These are phyloP conservation scores for Mycena galericulata DNA, from an alignment of 768 basidiomycete genomes.

Conservation along the genomic window DNA sequence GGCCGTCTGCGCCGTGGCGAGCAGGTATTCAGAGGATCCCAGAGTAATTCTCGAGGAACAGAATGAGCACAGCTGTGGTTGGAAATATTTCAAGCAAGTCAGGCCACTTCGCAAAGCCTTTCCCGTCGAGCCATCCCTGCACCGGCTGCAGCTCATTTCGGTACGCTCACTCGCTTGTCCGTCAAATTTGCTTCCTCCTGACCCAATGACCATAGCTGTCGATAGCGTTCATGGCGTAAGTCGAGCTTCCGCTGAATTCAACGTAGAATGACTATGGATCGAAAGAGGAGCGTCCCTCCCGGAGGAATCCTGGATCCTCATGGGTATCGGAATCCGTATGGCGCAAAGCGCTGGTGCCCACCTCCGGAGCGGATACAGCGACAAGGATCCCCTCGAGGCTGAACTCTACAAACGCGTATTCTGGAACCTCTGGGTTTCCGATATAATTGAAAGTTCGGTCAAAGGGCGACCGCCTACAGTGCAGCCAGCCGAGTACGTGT, in stretches of 20 bases:
- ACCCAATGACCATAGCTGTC: conserved; percentile 38
- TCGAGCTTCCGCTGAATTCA: no score
- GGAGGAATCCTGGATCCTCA: conserved; percentile 65
- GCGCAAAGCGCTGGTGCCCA: conserved; percentile 74
- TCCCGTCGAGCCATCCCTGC: neutral
- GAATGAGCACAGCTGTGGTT: conserved; percentile 48
- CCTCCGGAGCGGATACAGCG: conserved; percentile 49
- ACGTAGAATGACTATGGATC: no score
- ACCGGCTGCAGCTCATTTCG: neutral
- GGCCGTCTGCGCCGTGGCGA: conserved; percentile 73
- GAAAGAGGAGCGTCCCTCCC: conserved; percentile 46
- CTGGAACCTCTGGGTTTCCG: conserved; percentile 54
- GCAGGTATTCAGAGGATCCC: conserved; percentile 56
- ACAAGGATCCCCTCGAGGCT: conserved; percentile 52
- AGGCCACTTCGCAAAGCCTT: conserved; percentile 51
- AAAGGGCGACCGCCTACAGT: conserved; percentile 75
- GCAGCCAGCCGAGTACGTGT: conserved; percentile 73
- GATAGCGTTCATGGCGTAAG: conserved; percentile 41
- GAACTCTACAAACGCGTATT: conserved; percentile 73
- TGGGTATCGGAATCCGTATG: conserved; percentile 67
- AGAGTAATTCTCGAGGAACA: conserved; percentile 49
- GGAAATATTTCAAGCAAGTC: conserved; percentile 67
- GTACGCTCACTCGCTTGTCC: neutral
- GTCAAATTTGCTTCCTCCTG: neutral
- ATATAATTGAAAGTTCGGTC: conserved; percentile 53